These are phyloP conservation scores for Jatropha curcas DNA, from an alignment of 345 rosid species.

Conservation along the genomic window DNA sequence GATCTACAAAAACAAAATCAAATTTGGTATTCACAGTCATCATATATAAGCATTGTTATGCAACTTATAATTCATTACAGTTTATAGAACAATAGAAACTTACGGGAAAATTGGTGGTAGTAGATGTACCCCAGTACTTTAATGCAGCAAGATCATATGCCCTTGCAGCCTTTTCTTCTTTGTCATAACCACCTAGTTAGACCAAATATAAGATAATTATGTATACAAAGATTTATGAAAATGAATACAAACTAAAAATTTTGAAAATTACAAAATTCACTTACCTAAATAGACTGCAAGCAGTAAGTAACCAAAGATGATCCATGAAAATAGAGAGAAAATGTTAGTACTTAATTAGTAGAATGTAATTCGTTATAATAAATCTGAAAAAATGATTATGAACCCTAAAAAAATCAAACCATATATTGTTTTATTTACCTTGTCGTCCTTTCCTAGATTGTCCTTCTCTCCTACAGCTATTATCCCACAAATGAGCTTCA, in stretches of 20 bases:
- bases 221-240: neutral
- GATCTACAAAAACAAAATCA: slow-evolving; percentile 45
- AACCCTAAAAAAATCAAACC: neutral
- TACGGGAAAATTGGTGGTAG: slow-evolving; percentile 95
- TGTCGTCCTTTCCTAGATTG: slow-evolving; percentile 99
- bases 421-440: slow-evolving; percentile 40
- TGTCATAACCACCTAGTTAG: slow-evolving; percentile 88
- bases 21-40: too few relatives aligned
- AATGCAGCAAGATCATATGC: slow-evolving; percentile 96
- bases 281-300: slow-evolving; percentile 84
- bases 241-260: neutral
- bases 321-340: slow-evolving; percentile 23
- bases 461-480: slow-evolving; percentile 98
- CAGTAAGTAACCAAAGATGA: slow-evolving; percentile 16
- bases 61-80: too few relatives aligned
- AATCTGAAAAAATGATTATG: slow-evolving; percentile 1
- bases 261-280: slow-evolving; percentile 16
- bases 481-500: slow-evolving; percentile 99
- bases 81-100: neutral
- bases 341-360: slow-evolving; percentile 4
- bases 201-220: neutral
- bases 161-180: slow-evolving; percentile 99
- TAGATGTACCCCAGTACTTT: slow-evolving; percentile 97
- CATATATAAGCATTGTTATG: too few relatives aligned
- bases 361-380: too few relatives aligned